phyloP scores from a whole-genome alignment of 106 monocot species.

The Iris macrosiphon region DNA sequence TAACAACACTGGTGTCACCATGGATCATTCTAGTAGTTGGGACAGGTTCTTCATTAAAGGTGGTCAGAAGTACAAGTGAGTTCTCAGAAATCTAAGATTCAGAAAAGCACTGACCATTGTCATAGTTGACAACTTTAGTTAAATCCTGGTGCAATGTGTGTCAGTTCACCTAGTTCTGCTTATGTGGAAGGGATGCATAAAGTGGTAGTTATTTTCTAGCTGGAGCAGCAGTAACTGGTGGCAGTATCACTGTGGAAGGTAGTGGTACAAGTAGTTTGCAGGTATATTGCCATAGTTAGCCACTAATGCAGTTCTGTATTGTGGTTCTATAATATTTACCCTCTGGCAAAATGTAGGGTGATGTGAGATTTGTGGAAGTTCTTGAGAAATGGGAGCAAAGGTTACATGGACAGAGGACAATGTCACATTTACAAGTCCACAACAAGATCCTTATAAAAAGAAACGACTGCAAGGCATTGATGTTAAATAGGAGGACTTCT shows the following conservation, averaged over 20 bases:
- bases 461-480: slow-evolving; percentile 64
- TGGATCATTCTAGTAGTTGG: slow-evolving; percentile 82
- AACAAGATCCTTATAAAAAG: slow-evolving; percentile 42
- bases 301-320: no score
- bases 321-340: background rate
- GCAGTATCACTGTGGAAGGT: slow-evolving; percentile 94
- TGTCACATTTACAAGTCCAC: slow-evolving; percentile 92
- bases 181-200: slow-evolving; percentile 99
- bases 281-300: slow-evolving; percentile 25
- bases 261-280: slow-evolving; percentile 94
- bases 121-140: background rate
- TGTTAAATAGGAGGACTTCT: no score
- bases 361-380: slow-evolving; percentile 96
- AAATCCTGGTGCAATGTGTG: background rate
- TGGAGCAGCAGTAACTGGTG: slow-evolving; percentile 94
- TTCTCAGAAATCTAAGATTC: background rate
- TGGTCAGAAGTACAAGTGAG: slow-evolving; percentile 91
- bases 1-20: slow-evolving; percentile 69
- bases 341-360: slow-evolving; percentile 41
- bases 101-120: background rate
- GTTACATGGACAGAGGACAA: slow-evolving; percentile 96
- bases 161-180: slow-evolving; percentile 83
- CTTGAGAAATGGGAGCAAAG: slow-evolving; percentile 97
- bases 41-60: slow-evolving; percentile 80
- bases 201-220: slow-evolving; percentile 97